A percentile compares a stretch with the other conserved stretches of the same genome.
Conservation (phyloP, 2,329 filamentous ascomycete species). For the Apiospora marii region DNA sequence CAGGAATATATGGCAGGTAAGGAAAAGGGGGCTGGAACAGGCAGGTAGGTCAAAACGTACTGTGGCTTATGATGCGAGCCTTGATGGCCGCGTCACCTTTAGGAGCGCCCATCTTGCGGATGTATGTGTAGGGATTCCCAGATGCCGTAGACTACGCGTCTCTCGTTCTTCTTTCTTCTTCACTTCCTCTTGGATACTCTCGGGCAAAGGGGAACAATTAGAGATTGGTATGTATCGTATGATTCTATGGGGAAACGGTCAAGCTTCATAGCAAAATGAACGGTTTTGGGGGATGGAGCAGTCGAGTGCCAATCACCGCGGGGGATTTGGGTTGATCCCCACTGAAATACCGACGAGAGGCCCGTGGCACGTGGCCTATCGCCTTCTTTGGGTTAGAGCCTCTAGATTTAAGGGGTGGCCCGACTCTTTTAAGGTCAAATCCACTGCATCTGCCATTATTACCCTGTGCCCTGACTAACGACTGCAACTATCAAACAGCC, state of each 20-base stretch:
- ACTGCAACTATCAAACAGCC: not conserved
- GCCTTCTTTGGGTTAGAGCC: not conserved
- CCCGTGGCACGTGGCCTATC: not conserved
- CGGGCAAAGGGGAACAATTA: not conserved
- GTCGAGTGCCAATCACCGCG: not conserved
- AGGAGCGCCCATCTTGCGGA: constrained; percentile 4
- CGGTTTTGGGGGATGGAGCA: not conserved
- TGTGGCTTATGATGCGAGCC: constrained; percentile 76
- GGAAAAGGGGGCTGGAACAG: not conserved
- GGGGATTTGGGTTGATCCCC: not conserved
- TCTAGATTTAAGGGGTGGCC: not conserved
- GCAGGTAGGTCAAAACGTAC: not conserved
- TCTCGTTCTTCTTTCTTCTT: not conserved
- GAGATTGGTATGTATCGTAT: not conserved
- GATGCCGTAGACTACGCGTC: not conserved
- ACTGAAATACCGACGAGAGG: constrained; percentile 1
- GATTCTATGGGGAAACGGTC: not conserved
- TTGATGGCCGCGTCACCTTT: constrained; percentile 46
- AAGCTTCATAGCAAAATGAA: constrained; percentile 1
- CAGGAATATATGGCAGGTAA: not conserved
- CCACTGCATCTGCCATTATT: not conserved
- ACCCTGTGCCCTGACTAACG: not conserved
- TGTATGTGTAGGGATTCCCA: no score
- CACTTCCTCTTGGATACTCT: not conserved
- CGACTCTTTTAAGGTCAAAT: not conserved